These are phyloP conservation scores for Triticum timopheevii DNA, from an alignment of 176 grass and related monocot genomes.

Conservation along the genomic window DNA sequence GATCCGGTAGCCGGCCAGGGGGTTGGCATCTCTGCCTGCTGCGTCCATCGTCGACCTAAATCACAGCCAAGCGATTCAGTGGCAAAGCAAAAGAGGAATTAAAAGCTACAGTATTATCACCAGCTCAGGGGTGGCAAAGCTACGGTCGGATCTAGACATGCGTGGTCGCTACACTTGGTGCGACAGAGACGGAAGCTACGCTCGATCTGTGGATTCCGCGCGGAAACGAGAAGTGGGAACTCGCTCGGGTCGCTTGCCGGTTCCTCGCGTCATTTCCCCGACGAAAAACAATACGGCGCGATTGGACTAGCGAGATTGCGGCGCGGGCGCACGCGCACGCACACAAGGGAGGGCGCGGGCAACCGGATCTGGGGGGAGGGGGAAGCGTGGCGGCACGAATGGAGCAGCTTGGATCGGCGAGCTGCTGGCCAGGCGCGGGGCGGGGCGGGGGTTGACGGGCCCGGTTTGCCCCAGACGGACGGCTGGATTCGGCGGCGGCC, in stretches of 20 bases:
- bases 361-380: conserved; percentile 27
- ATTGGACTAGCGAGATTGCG: not conserved
- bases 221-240: not conserved
- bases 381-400: not conserved
- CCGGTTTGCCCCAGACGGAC: not conserved
- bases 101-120: not conserved
- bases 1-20: conserved; percentile 61
- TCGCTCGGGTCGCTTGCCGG: too few relatives aligned
- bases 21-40: conserved; percentile 45
- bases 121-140: not conserved
- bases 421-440: not conserved
- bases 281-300: not conserved
- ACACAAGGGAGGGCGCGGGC: not conserved
- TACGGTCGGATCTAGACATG: not conserved
- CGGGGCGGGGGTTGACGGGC: not conserved
- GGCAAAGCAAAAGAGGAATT: not conserved
- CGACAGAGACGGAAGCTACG: not conserved
- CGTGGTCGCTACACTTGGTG: not conserved
- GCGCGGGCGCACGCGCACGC: not conserved
- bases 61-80: not conserved
- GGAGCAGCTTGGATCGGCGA: not conserved
- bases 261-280: not conserved
- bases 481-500: not conserved
- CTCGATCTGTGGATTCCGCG: not conserved
- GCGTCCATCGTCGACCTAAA: conserved; percentile 60